A percentile compares a stretch with the other conserved stretches of the same genome.
Evolutionary conservation across 345 rosid genomes (phyloP).

Genomic region (Euphorbia tirucalli): DNA sequence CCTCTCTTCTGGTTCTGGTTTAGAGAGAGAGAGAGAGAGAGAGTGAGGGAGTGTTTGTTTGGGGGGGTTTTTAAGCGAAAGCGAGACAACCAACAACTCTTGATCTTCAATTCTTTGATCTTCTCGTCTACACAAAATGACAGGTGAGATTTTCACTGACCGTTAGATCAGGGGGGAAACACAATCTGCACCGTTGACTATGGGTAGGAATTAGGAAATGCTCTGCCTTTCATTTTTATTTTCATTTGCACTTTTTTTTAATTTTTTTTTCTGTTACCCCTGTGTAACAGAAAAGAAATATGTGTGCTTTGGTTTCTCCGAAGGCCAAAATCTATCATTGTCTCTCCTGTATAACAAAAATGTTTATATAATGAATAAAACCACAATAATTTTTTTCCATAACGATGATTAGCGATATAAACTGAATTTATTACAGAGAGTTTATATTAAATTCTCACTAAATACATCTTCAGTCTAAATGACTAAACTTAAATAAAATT

Average conservation of each 20-base stretch:
- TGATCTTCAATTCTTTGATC: conserved; percentile 34
- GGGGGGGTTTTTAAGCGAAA: conserved; percentile 10
- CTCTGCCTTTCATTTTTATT: conserved; percentile 36
- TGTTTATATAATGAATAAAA: too few species aligned
- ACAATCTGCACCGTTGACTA: conserved; percentile 35
- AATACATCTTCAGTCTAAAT: too few species aligned
- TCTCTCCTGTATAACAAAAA: not conserved
- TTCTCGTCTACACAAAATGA: conserved; percentile 36
- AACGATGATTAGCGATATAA: too few species aligned
- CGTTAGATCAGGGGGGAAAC: conserved; percentile 34
- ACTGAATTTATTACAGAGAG: too few species aligned
- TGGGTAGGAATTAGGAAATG: conserved; percentile 29
- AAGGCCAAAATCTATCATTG: not conserved
- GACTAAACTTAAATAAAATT: too few species aligned
- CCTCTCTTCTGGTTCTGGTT: not conserved
- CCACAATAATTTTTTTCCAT: too few species aligned
- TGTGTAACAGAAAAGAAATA: not conserved
- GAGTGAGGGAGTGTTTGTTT: not conserved
- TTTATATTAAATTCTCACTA: too few species aligned
- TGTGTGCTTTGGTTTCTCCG: conserved; percentile 5
- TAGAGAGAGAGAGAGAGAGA: not conserved
- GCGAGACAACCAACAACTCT: conserved; percentile 23
- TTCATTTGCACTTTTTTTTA: not conserved
- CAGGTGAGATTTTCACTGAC: conserved; percentile 31
- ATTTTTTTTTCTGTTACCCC: not conserved